Evolutionary conservation across 2,329 filamentous ascomycete species (phyloP).

Genomic region (Xylaria sp.): DNA sequence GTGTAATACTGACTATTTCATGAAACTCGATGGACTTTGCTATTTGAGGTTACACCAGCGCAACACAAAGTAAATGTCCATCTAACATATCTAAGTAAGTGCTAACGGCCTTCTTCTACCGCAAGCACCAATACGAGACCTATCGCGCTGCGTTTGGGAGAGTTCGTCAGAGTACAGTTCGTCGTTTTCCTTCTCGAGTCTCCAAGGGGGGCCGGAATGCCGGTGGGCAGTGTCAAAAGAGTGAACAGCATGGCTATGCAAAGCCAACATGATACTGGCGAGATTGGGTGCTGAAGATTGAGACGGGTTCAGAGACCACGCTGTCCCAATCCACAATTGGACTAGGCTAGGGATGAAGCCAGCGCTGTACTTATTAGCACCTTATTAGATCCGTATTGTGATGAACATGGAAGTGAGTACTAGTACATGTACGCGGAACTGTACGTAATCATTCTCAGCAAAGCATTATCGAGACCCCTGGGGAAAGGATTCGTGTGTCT

Average conservation of each 20-base stretch:
- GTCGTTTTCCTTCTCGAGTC: background rate
- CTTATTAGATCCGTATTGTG: conserved; percentile 20
- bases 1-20: background rate
- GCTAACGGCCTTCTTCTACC: background rate
- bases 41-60: conserved; percentile 5
- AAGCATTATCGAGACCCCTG: conserved; percentile 26
- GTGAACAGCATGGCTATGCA: background rate
- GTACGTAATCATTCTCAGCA: conserved; percentile 16
- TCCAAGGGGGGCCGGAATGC: background rate
- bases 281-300: background rate
- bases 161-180: background rate
- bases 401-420: conserved; percentile 27
- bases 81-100: background rate
- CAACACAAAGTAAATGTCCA: background rate
- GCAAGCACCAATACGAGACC: background rate
- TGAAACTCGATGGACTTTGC: conserved; percentile 8
- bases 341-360: conserved; percentile 18
- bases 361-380: conserved; percentile 9
- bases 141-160: background rate
- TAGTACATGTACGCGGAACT: conserved; percentile 18
- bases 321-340: conserved; percentile 22
- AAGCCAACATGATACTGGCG: background rate
- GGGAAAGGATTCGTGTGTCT: conserved; percentile 33
- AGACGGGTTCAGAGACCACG: conserved; percentile 14
- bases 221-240: background rate